These are phyloP conservation scores for Botrytis porri DNA, from an alignment of 2,329 filamentous ascomycete genomes.

Conservation along the genomic window DNA sequence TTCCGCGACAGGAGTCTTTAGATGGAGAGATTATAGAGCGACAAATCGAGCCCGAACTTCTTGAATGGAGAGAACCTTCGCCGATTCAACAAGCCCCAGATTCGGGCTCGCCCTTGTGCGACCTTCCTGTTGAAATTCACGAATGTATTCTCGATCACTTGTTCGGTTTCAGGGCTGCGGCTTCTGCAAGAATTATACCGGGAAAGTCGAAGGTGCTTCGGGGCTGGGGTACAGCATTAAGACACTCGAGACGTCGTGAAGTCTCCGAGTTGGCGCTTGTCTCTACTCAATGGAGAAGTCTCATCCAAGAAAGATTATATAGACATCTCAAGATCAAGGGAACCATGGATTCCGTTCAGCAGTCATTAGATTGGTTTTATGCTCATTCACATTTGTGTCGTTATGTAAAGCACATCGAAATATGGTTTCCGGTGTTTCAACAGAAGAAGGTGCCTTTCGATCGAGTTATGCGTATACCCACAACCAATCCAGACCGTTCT, in stretches of 20 bases:
- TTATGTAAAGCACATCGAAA: conserved; percentile 70
- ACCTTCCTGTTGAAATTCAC: conserved; percentile 68
- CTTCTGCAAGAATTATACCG: conserved; percentile 55
- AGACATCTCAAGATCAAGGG: conserved; percentile 74
- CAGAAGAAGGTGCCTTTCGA: conserved; percentile 36
- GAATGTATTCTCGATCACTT: conserved; percentile 69
- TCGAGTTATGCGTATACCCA: conserved; percentile 31
- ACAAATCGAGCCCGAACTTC: conserved; percentile 11
- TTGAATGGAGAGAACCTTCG: conserved; percentile 4
- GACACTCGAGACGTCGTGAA: conserved; percentile 65
- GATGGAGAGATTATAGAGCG: conserved; percentile 32
- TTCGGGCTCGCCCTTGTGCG: conserved; percentile 26
- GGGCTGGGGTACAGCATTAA: conserved; percentile 62
- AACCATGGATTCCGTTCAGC: conserved; percentile 58
- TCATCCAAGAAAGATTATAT: conserved; percentile 71
- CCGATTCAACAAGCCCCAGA: conserved; percentile 8
- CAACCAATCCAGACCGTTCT: conserved; percentile 31
- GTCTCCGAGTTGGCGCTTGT: conserved; percentile 65
- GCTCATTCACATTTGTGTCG: conserved; percentile 55
- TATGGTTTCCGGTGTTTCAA: conserved; percentile 73
- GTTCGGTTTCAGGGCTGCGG: conserved; percentile 65
- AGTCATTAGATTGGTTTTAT: conserved; percentile 60
- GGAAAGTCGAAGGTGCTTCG: conserved; percentile 51
- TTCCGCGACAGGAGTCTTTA: conserved; percentile 35
- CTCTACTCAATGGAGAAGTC: conserved; percentile 58